Base-by-base conservation (phyloP, 805 yeast genomes). In the Candida orba region DNA sequence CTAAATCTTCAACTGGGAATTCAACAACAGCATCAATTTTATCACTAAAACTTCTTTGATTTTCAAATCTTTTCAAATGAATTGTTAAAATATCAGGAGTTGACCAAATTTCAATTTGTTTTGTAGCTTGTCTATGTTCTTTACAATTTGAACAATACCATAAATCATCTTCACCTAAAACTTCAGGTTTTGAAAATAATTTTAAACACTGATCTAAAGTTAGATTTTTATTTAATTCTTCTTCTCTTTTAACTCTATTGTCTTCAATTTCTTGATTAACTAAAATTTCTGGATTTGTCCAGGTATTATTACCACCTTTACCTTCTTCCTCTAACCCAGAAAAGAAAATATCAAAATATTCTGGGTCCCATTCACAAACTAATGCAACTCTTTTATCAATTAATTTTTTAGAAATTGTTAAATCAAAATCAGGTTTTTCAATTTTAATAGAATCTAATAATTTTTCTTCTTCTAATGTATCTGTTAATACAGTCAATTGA, bases 101-200 rank as follows among this genome's bases (percentile, higher is more conserved):
- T n/a, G 80, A 75, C 98, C 98, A 93, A 17, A 91, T 66, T 62
- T 89, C 95, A 42, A 93, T 83, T 36, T 86, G 83, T 57, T 93
- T 91, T 2, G 95, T 79, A 1, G 98, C 98, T 52, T 85, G 88
- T 46, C 89, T 76, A 56, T 88, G 95, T 41, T 85, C 93, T 55
- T 84, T 79, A 67, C 99, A 91, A 12, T 69, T 65, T 1, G 96
- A 95, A 62, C 99, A 91, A 55, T 81, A 90, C 98, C 98, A 91
- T 30, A 88, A 69, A 63, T 91, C 98, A 42, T 87, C 82, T 40
- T 86, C 84, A 13, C 96, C 87, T 37, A 91, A 69, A 3, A 89
- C 78, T 60, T 91, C 99, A 1, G 95, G 82, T 40, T 77, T 75
- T 17, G 95, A 78, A 56, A 91, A 91, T 46, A 78, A 58, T 18